phyloP scores from a whole-genome alignment of 1,139 yeast genomes.

The Sugiyamaella sp. region DNA sequence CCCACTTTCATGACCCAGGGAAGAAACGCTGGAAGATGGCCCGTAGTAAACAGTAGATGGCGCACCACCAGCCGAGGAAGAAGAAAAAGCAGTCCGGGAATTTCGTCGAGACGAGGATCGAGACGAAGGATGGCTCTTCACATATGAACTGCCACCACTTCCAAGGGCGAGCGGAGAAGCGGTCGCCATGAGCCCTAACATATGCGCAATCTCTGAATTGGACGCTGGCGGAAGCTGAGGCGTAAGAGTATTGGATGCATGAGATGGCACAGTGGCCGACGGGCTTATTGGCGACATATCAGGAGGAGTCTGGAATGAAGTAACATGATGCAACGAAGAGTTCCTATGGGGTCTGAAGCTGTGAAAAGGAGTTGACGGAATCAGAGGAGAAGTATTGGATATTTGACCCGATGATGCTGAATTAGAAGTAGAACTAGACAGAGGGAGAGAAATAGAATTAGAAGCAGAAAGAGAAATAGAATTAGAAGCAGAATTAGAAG shows the following conservation, averaged over 20 bases:
- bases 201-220: not conserved
- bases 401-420: not conserved
- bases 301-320: conserved; percentile 30
- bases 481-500: too few species aligned
- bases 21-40: conserved; percentile 35
- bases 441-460: too few species aligned
- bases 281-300: conserved; percentile 35
- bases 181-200: conserved; percentile 5
- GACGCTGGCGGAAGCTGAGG: not conserved
- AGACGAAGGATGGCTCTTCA: conserved; percentile 14
- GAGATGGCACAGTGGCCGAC: conserved; percentile 20
- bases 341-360: conserved; percentile 16
- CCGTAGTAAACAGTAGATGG: conserved; percentile 30
- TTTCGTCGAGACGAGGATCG: conserved; percentile 13
- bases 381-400: not conserved
- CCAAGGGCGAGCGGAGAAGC: not conserved
- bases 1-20: conserved; percentile 34
- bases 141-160: not conserved
- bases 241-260: not conserved
- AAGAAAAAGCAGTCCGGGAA: conserved; percentile 12
- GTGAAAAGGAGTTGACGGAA: conserved; percentile 13
- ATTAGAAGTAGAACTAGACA: too few species aligned
- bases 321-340: conserved; percentile 23
- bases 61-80: conserved; percentile 9
- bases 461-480: too few species aligned